Base-by-base conservation (phyloP, 306 rosid genomes). In the Phaseolus lunatus region DNA sequence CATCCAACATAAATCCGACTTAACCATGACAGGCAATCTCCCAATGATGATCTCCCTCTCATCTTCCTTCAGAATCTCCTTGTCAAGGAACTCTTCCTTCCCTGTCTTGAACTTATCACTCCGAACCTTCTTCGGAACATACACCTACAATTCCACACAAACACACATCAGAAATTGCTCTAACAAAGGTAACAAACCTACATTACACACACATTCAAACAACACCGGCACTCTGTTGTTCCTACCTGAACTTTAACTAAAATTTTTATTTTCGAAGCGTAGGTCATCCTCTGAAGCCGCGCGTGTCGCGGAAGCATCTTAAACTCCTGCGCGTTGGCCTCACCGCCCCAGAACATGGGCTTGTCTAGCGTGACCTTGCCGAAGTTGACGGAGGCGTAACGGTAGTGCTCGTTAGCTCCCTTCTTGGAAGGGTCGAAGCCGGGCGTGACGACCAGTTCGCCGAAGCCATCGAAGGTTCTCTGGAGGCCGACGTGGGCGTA, bases 21-120 rank as follows among this genome's bases (percentile, higher is more conserved):
- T 95, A 33, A 95, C 97, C 99, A 95, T 95, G 31, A 95, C 95
- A 61, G 99, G 97, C 75, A 95, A 57, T 61, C 91, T 89, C 33
- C 99, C 99, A 23, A 92, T 82, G 14, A 84, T 80, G 4, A 90
- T 76, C 29, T 90, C 96, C 80, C 93, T 88, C 53, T 18, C 63
- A 0, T 90, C 96, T 7, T 82, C 76, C 71, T 31, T 81, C 3
- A 83, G 0, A 56, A 33, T 26, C 7, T 81, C 70, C 57, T 31
- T 87, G 14, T 90, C 93, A n/a, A 90, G 64, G 48, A 26, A 82
- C 50, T 88, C 84, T 39, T 88, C 96, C 61, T 84, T 77, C 23
- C 99, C 97, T 3, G 97, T 90, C 85, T 95, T 95, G 27, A 95
- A 92, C 61, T 95, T 92, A 81, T 95, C 97, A 33, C 97, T 92